These are phyloP conservation scores for Yarrowia sp. DNA, from an alignment of 805 yeast genomes.

Conservation along the genomic window DNA sequence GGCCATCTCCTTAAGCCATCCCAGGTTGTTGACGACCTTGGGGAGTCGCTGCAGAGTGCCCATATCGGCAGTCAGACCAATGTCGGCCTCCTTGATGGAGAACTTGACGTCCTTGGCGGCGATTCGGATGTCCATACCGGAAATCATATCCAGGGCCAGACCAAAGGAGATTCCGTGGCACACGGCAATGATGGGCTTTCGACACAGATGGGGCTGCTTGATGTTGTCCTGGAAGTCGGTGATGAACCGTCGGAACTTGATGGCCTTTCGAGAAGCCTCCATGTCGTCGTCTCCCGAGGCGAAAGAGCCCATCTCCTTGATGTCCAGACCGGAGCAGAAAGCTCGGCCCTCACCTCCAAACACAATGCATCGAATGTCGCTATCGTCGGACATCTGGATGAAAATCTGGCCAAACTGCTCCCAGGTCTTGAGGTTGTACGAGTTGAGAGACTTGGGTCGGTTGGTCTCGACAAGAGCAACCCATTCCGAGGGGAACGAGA, in stretches of 20 bases:
- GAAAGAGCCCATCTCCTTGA: conserved; percentile 49
- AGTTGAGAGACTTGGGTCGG: conserved; percentile 66
- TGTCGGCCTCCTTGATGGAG: conserved; percentile 71
- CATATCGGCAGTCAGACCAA: conserved; percentile 81
- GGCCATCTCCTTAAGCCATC: conserved; percentile 65
- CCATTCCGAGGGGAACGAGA: conserved; percentile 55
- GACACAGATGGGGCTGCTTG: conserved; percentile 46
- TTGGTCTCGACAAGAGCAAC: conserved; percentile 66
- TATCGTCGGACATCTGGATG: conserved; percentile 54
- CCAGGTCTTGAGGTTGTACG: conserved; percentile 65
- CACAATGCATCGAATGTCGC: conserved; percentile 61
- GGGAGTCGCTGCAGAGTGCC: conserved; percentile 78
- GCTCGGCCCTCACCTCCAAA: conserved; percentile 63
- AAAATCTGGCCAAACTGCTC: conserved; percentile 61
- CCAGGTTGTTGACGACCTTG: conserved; percentile 58
- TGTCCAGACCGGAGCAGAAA: conserved; percentile 71
- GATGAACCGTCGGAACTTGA: conserved; percentile 53
- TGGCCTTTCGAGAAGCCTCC: conserved; percentile 47
- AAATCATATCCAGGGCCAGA: conserved; percentile 69
- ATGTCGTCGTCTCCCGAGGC: conserved; percentile 41
- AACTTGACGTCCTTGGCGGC: conserved; percentile 60
- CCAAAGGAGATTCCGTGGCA: conserved; percentile 72
- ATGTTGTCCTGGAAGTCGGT: conserved; percentile 66
- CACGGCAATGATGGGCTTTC: conserved; percentile 66
- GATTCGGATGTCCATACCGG: conserved; percentile 65